Percentiles rank a stretch among this genome's conserved stretches.
Conservation (phyloP, 371 early-diverging fungal genomes). For the Apophysomyces elegans region DNA sequence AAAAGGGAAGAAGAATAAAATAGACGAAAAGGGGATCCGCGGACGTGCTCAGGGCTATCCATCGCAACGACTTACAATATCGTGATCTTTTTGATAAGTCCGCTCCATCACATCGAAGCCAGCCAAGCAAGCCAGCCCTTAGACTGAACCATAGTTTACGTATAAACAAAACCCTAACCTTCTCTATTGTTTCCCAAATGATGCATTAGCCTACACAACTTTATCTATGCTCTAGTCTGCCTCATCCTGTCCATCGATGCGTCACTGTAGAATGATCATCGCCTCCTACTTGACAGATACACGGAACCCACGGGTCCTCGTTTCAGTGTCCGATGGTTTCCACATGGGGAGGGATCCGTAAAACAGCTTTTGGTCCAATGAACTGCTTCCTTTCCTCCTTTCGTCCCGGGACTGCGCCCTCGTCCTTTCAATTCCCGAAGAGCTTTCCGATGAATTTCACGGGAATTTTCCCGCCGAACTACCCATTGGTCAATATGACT, state of each 20-base stretch:
- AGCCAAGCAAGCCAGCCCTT: background rate
- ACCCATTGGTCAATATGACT: no score
- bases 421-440: background rate
- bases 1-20: constrained; percentile 13
- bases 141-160: background rate
- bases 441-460: background rate
- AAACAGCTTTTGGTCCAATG: background rate
- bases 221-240: no score
- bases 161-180: background rate
- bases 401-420: constrained; percentile 6
- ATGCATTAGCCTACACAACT: no score
- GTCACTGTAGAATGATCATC: no score
- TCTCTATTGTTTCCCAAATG: background rate
- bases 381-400: background rate
- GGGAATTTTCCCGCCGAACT: background rate
- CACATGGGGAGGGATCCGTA: constrained; percentile 4
- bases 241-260: no score
- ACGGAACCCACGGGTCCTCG: constrained; percentile 4
- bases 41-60: background rate
- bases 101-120: background rate
- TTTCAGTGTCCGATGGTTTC: constrained; percentile 6
- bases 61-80: background rate
- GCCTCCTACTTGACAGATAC: background rate
- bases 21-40: constrained; percentile 13
- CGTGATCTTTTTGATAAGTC: constrained; percentile 4